Conservation (phyloP, 2,329 filamentous ascomycete species). For the Bipolaris oryzae region DNA sequence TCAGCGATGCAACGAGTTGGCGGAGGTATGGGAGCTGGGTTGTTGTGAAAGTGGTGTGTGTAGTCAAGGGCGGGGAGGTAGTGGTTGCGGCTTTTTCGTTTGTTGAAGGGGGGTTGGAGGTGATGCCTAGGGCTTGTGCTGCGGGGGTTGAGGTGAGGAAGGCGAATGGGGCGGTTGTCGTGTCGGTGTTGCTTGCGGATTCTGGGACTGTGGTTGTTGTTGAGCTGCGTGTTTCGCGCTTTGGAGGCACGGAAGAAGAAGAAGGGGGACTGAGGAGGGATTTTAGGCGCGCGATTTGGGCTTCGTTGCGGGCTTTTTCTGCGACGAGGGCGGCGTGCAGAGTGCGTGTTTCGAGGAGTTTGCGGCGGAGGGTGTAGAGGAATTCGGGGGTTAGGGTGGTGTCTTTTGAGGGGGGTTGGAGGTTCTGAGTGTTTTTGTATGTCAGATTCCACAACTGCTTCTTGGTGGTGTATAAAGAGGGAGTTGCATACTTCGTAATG, state of each 20-base stretch:
- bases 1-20: constrained; percentile 69
- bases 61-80: constrained; percentile 61
- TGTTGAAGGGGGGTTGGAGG: constrained; percentile 29
- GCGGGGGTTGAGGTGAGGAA: constrained; percentile 61
- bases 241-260: background rate
- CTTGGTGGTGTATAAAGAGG: too few species aligned
- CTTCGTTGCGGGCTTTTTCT: constrained; percentile 74
- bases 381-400: constrained; percentile 66
- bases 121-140: constrained; percentile 55
- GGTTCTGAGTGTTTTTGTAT: constrained; percentile 25
- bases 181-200: background rate
- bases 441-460: background rate
- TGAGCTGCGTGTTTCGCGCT: constrained; percentile 28
- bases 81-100: constrained; percentile 24
- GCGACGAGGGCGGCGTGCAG: constrained; percentile 72
- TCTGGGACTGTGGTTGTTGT: constrained; percentile 11
- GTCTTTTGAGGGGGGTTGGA: constrained; percentile 31
- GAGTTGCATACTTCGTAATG: constrained; percentile 74
- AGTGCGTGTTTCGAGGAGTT: constrained; percentile 77
- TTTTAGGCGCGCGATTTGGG: constrained; percentile 69
- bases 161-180: constrained; percentile 51
- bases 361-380: constrained; percentile 73
- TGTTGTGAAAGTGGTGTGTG: constrained; percentile 77
- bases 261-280: constrained; percentile 53
- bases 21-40: constrained; percentile 83